phyloP scores from a whole-genome alignment of 371 early-diverging fungal genomes.

The Batkoa obscura region DNA sequence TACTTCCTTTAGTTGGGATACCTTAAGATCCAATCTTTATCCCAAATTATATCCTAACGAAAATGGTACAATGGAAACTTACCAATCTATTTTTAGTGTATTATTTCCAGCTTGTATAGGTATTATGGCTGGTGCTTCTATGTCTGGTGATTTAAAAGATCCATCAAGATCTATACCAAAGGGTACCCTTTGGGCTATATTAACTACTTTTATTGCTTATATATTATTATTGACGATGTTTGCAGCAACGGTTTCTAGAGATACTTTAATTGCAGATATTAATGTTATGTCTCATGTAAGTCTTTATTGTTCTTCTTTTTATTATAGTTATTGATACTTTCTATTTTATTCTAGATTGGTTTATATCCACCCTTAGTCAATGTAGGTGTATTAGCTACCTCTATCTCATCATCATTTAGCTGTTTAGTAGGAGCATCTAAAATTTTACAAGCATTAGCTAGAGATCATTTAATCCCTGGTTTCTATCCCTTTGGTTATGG shows the following conservation, averaged over 20 bases:
- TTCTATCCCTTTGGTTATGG: constrained; percentile 15
- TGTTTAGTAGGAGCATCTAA: constrained; percentile 31
- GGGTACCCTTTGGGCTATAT: constrained; percentile 34
- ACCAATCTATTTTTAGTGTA: constrained; percentile 27
- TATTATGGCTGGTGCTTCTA: constrained; percentile 38
- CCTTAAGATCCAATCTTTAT: constrained; percentile 31
- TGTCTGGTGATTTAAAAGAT: constrained; percentile 38
- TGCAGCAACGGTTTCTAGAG: constrained; percentile 26
- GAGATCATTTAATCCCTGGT: constrained; percentile 20
- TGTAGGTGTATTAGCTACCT: constrained; percentile 28
- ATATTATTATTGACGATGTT: constrained; percentile 21
- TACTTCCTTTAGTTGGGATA: constrained; percentile 25
- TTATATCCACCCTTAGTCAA: constrained; percentile 20
- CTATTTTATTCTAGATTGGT: constrained; percentile 6
- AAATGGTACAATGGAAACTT: constrained; percentile 15
- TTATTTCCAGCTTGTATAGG: constrained; percentile 44
- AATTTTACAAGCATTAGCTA: constrained; percentile 36
- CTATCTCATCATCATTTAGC: constrained; percentile 29
- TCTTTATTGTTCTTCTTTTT: not conserved
- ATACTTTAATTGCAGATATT: constrained; percentile 26
- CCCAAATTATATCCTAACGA: constrained; percentile 21
- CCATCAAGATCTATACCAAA: constrained; percentile 38
- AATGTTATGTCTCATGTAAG: constrained; percentile 32
- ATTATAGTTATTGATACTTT: not conserved
- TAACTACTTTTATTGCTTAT: constrained; percentile 26